A percentile compares a stretch with the other conserved stretches of the same genome.
Conservation (phyloP, 1,284 basidiomycete genomes). For the Trichosporon asahii region DNA sequence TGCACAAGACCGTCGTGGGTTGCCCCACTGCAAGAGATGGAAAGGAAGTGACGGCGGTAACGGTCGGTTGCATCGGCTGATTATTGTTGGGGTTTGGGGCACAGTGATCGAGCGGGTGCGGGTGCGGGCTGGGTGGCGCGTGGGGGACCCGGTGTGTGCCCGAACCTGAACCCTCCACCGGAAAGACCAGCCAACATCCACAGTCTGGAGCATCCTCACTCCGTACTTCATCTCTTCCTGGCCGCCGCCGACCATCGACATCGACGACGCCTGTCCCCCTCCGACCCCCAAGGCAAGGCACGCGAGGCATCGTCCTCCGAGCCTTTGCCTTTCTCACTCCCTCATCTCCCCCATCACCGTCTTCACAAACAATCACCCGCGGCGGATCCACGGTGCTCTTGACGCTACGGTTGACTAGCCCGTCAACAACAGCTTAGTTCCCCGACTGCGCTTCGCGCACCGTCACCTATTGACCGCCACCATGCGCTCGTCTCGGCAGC, state of each 20-base stretch:
- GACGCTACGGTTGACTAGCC: background rate
- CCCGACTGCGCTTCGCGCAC: background rate
- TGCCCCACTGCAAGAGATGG: background rate
- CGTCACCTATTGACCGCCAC: background rate
- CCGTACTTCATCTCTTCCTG: background rate
- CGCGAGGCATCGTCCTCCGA: conserved; percentile 9
- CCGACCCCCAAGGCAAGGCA: background rate
- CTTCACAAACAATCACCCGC: background rate
- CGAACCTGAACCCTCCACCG: conserved; percentile 1
- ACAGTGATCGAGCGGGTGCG: background rate
- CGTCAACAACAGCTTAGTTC: background rate
- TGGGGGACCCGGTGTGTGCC: conserved; percentile 1
- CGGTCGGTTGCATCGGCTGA: background rate
- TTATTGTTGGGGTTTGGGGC: background rate
- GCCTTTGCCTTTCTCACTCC: background rate
- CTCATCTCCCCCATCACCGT: background rate
- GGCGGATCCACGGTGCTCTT: background rate
- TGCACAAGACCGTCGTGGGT: background rate
- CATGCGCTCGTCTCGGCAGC: background rate
- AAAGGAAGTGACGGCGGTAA: background rate
- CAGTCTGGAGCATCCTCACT: background rate
- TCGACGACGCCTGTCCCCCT: background rate
- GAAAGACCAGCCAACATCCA: background rate
- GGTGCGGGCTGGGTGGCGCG: background rate
- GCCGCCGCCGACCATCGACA: conserved; percentile 1